Evolutionary conservation across 176 grass and related monocot species (phyloP).

Genomic region (Rhipidocladum racemiflorum): DNA sequence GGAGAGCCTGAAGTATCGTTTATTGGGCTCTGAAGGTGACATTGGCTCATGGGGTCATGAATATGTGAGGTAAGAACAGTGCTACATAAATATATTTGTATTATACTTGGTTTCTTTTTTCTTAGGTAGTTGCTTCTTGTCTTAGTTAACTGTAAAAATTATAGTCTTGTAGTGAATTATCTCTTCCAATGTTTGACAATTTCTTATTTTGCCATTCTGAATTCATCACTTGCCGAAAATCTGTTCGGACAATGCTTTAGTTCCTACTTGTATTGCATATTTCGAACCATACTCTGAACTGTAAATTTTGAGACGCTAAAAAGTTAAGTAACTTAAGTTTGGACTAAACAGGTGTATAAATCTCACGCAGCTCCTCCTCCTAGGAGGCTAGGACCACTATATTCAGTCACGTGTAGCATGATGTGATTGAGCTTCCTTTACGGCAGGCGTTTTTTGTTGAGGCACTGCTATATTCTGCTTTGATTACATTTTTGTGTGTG

Average conservation of each 20-base stretch:
- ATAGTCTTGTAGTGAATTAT: not conserved
- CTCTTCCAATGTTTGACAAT: not conserved
- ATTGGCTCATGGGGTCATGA: constrained; percentile 70
- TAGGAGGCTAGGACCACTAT: not conserved
- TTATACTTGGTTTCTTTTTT: not conserved
- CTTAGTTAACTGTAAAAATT: not conserved
- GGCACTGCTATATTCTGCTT: not conserved
- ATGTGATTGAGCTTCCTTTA: not conserved
- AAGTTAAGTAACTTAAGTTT: not conserved
- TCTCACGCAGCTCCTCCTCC: not conserved
- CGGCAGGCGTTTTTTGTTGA: not conserved
- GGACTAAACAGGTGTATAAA: too few species aligned
- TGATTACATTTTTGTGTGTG: not conserved
- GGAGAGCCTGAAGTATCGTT: constrained; percentile 85
- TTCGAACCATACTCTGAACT: not conserved
- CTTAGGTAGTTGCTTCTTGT: not conserved
- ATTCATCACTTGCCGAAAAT: not conserved
- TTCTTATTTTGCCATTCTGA: not conserved
- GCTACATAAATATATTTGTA: not conserved
- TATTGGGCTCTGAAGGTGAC: constrained; percentile 28
- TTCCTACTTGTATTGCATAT: not conserved
- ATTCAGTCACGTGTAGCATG: not conserved
- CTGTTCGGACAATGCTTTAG: not conserved
- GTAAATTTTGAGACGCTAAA: not conserved
- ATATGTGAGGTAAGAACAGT: too few species aligned